Base-by-base conservation (phyloP, 768 basidiomycete species). In the Russula vinacea region DNA sequence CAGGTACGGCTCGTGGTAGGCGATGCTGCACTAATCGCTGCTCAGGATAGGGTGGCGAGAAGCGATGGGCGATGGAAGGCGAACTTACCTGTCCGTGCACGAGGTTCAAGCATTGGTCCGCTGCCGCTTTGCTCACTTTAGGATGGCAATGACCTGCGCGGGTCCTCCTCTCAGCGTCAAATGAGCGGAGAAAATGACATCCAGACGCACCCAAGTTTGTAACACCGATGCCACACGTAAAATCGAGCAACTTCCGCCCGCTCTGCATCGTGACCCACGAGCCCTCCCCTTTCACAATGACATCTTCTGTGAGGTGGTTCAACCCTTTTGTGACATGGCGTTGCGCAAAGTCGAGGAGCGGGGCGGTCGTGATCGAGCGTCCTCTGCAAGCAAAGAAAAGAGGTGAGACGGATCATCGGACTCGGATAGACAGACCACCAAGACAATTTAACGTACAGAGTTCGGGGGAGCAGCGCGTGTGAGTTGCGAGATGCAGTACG, bases 1-100 rank as follows among this genome's bases (percentile, higher is more conserved):
- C 22, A 97, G 81, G 75, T 96, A 94, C 0, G 94, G 92, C 67
- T 82, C 84, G 70, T 92, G 87, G 79, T 92, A 89, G 6, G 87
- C 89, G 70, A 97, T 92, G 78, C 90, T 90, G 75, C 91, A 91
- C 91, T 95, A 70, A 26, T 29, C 17, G 32, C 37, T 63, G 26
- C 24, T 56, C 39, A 40, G 35, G 35, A 35, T 35, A 35, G 35
- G 29, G 32, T 39, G 1, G 47, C 5, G 35, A 55, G 62, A 42
- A 39, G n/a, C 0, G 32, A 16, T 0, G 32, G 32, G 13, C 24
- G 64, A 26, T n/a, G 26, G 62, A 37, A 35, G 3, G 60, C 22
- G n/a, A 54, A 22, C 24, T 70, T 24, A 92, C 90, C 77, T 92
- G 90, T 37, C 78, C 84, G 67, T 93, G 91, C 5, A 92, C 89